These are phyloP conservation scores for Penicillium aurantiogriseum DNA, from an alignment of 2,329 filamentous ascomycete genomes.

Conservation along the genomic window DNA sequence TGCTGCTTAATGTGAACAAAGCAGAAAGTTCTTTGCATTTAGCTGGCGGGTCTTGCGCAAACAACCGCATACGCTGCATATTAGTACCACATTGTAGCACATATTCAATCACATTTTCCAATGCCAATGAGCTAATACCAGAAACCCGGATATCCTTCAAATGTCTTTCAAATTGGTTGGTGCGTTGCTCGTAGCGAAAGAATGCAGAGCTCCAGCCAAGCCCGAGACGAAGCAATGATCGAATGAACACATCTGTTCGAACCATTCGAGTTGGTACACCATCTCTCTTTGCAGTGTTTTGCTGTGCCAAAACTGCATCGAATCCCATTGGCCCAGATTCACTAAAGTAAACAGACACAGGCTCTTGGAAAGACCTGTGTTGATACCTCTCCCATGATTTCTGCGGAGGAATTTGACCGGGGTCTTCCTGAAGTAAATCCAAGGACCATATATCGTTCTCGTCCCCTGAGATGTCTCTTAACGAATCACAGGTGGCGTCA, in stretches of 20 bases:
- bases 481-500: constrained; percentile 3
- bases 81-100: constrained; percentile 38
- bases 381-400: constrained; percentile 46
- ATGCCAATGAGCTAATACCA: constrained; percentile 49
- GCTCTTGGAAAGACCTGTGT: constrained; percentile 31
- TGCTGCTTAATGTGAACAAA: constrained; percentile 37
- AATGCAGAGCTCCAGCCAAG: constrained; percentile 47
- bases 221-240: constrained; percentile 41
- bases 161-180: constrained; percentile 39
- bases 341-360: constrained; percentile 43
- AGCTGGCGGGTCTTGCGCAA: constrained; percentile 31
- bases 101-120: constrained; percentile 34
- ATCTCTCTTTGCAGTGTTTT: constrained; percentile 20
- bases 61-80: constrained; percentile 38
- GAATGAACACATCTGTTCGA: constrained; percentile 39
- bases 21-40: constrained; percentile 31
- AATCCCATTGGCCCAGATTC: constrained; percentile 43
- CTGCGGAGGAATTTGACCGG: constrained; percentile 19
- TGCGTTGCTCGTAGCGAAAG: constrained; percentile 41
- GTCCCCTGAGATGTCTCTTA: constrained; percentile 12
- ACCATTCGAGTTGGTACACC: constrained; percentile 33
- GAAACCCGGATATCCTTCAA: constrained; percentile 49
- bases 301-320: constrained; percentile 38
- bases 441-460: constrained; percentile 38
- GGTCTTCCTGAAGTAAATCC: constrained; percentile 22